Percentiles rank a stretch among this genome's conserved stretches.
phyloP scores from a whole-genome alignment of 805 yeast genomes.

The Wickerhamomyces strasburgensis region DNA sequence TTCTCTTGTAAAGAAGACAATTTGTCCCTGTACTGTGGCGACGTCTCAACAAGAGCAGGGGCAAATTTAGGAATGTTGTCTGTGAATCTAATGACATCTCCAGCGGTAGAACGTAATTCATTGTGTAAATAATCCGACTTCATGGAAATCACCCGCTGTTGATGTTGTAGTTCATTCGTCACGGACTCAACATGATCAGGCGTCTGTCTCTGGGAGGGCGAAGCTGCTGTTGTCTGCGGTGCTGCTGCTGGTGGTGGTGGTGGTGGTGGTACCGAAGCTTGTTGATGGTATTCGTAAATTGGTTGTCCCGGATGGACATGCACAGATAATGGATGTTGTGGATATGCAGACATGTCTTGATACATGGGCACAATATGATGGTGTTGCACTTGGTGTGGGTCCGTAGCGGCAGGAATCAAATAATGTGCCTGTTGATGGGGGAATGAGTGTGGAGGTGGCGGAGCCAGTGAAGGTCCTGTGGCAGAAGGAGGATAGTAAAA shows the following conservation, averaged over 20 bases:
- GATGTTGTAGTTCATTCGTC: conserved; percentile 13
- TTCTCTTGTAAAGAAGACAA: conserved; percentile 15
- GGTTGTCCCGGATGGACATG: too few species aligned
- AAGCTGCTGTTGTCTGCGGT: too few species aligned
- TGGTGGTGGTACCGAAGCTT: conserved; percentile 9
- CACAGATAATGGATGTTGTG: conserved; percentile 13
- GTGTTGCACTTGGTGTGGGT: conserved; percentile 3
- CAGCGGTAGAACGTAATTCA: conserved; percentile 17
- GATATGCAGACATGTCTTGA: conserved; percentile 3
- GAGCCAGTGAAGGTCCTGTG: too few species aligned
- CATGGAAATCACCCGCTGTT: conserved; percentile 13
- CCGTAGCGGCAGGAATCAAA: too few species aligned
- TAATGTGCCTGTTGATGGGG: too few species aligned
- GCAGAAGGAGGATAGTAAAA: conserved; percentile 3
- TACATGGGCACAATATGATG: conserved; percentile 1
- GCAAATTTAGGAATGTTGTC: conserved; percentile 24
- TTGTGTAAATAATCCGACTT: conserved; percentile 18
- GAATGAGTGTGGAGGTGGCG: too few species aligned
- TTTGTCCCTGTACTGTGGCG: conserved; percentile 11
- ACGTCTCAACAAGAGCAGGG: conserved; percentile 13
- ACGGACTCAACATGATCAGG: conserved; percentile 10
- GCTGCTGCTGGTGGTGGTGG: conserved; percentile 2
- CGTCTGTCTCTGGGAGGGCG: too few species aligned
- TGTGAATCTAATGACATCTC: conserved; percentile 22
- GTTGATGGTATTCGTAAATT: conserved; percentile 10